phyloP scores from a whole-genome alignment of 1,284 basidiomycete genomes.

The Irpex sp. region DNA sequence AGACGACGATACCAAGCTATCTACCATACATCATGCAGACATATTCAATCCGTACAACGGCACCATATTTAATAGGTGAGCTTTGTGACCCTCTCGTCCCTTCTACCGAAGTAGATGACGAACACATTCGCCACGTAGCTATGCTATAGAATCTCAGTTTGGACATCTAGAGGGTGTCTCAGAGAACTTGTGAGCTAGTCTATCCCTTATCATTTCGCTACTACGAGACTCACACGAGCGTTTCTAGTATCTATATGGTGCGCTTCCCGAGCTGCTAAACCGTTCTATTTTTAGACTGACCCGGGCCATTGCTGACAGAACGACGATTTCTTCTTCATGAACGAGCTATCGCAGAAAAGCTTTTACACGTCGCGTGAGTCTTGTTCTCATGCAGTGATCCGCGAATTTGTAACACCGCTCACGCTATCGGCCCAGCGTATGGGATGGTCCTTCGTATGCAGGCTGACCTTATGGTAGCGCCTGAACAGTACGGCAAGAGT shows the following conservation, averaged over 20 bases:
- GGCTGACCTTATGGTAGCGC: slow-evolving; percentile 21
- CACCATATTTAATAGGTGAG: slow-evolving; percentile 26
- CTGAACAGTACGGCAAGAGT: slow-evolving; percentile 11
- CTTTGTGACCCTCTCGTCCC: not conserved
- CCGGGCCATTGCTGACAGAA: slow-evolving; percentile 16
- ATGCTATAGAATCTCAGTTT: slow-evolving; percentile 28
- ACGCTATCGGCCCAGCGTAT: slow-evolving; percentile 18
- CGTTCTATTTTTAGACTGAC: not conserved
- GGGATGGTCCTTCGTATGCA: slow-evolving; percentile 30
- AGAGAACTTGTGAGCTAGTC: slow-evolving; percentile 21
- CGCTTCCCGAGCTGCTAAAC: not conserved
- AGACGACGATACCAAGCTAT: slow-evolving; percentile 21
- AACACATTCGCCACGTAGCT: slow-evolving; percentile 13
- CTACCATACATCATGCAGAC: slow-evolving; percentile 24
- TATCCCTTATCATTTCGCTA: not conserved
- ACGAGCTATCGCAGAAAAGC: slow-evolving; percentile 19
- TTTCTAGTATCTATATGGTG: slow-evolving; percentile 26
- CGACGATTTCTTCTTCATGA: slow-evolving; percentile 27
- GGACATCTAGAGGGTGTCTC: slow-evolving; percentile 24
- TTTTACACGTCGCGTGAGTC: slow-evolving; percentile 27
- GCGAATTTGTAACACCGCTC: not conserved
- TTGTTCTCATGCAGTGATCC: not conserved
- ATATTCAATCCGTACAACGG: slow-evolving; percentile 25
- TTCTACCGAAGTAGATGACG: not conserved
- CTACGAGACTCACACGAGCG: not conserved